phyloP scores from a whole-genome alignment of 495 filamentous ascomycete species.

The Friedmanniomyces endolithicus region DNA sequence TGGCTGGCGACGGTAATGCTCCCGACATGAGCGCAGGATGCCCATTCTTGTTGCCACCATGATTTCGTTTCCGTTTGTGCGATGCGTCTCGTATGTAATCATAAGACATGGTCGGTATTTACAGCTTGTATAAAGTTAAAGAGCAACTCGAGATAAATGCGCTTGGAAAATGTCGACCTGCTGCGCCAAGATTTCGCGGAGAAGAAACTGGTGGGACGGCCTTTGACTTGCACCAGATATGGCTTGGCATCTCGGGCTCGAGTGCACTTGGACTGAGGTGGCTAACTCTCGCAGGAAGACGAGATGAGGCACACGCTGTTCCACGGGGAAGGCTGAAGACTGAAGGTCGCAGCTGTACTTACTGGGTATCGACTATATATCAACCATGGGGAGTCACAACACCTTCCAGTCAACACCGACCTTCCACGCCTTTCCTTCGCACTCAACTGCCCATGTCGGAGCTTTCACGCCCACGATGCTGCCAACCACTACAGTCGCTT shows the following conservation, averaged over 20 bases:
- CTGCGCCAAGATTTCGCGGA: too few relatives aligned
- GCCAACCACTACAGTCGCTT: conserved; percentile 14
- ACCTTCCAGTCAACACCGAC: conserved; percentile 29
- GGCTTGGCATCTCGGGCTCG: too few relatives aligned
- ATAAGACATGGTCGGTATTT: conserved; percentile 6
- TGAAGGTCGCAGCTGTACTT: too few relatives aligned
- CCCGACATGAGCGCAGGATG: conserved; percentile 13
- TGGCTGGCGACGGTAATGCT: conserved; percentile 8
- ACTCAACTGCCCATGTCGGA: conserved; percentile 26
- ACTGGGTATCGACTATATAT: too few relatives aligned
- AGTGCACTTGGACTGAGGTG: too few relatives aligned
- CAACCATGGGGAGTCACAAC: too few relatives aligned
- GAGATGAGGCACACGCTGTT: too few relatives aligned
- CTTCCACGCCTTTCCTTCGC: conserved; percentile 21
- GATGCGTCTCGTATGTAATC: conserved; percentile 13
- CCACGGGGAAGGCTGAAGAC: too few relatives aligned
- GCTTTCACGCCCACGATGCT: conserved; percentile 23
- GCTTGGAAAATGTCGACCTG: too few relatives aligned
- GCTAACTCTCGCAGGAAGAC: too few relatives aligned
- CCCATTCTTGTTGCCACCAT: not conserved
- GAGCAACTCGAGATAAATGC: not conserved
- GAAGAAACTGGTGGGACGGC: too few relatives aligned
- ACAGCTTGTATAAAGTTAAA: not conserved
- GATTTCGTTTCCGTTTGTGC: conserved; percentile 19
- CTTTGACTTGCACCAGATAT: too few relatives aligned